Evolutionary conservation across 2,329 filamentous ascomycete genomes (phyloP), one percentile per base, ranked within the genome.

Genomic region (Ramularia collo-cygni): DNA sequence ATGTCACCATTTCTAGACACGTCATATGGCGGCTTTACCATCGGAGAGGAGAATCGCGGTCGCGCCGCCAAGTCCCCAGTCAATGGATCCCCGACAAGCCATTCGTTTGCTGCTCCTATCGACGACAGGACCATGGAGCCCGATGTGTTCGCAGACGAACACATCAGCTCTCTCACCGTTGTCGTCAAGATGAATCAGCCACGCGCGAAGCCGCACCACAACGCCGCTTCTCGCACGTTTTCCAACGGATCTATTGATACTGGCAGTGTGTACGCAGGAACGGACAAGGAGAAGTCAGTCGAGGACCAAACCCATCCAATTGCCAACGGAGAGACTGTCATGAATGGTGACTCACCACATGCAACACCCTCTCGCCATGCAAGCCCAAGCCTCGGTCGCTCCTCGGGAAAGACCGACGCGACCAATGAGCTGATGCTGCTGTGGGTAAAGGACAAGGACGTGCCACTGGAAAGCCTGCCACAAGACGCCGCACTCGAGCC

Each of bases 201-300:
- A 49, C 60, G 50, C 53, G 43, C 62, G 46, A 51, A 55, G 42
- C 57, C 62, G 19, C 65, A 61, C 50, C 65, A 67, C 50, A 62
- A 56, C 37, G 50, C 62, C 28, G 62, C 64, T 16, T 64, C 64
- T 14, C 65, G 69, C 58, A 74, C 70, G 14, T 75, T 74, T 59
- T 74, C 72, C 46, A 74, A 76, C 58, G 68, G 71, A 47, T 74
- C 67, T 35, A 70, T 77, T 60, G 69, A 79, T 61, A 67, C 67
- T 54, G 67, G 64, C 58, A 67, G 63, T 51, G 68, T 72, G 56
- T 63, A 65, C 53, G 65, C 69, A 47, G 69, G 74, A 56, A 54
- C 70, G 52, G 59, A 67, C 35, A 66, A 61, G 51, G 48, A 55
- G 40, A 54, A 54, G 43, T n/a, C 47, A n/a, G 29, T 24, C 13